These are phyloP conservation scores for Suillus fuscotomentosus DNA, from an alignment of 768 basidiomycete genomes.

Conservation along the genomic window DNA sequence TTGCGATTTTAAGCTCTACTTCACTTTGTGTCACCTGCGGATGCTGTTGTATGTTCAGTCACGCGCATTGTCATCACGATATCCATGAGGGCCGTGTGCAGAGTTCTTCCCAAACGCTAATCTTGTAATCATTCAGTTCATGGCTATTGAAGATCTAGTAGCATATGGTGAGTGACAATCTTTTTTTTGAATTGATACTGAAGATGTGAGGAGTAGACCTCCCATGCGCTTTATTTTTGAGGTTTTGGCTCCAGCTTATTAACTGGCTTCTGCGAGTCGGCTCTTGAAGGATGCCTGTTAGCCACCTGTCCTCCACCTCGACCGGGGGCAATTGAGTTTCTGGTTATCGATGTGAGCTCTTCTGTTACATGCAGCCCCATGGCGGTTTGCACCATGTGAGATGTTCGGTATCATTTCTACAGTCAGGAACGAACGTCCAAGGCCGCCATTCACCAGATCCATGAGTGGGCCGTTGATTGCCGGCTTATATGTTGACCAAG, in stretches of 20 bases:
- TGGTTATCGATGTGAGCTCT: not conserved
- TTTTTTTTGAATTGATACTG: not conserved
- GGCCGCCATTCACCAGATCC: not conserved
- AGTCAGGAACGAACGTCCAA: not conserved
- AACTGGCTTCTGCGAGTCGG: not conserved
- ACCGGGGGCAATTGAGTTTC: not conserved
- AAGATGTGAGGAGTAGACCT: not conserved
- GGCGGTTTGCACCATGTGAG: not conserved
- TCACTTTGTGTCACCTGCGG: not conserved
- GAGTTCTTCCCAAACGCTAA: not conserved
- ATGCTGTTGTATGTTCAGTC: not conserved
- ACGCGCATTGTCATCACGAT: not conserved
- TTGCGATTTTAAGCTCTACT: not conserved
- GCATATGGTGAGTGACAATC: not conserved
- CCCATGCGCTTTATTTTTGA: not conserved
- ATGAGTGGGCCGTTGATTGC: not conserved
- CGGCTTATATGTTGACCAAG: not conserved
- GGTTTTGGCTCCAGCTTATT: not conserved
- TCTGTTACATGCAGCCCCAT: not conserved
- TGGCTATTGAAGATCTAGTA: not conserved
- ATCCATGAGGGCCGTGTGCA: not conserved
- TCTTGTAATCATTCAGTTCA: not conserved
- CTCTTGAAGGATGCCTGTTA: not conserved
- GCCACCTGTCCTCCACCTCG: not conserved
- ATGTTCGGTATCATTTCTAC: not conserved